phyloP scores from a whole-genome alignment of 805 yeast species.

The Monosporozyma solicola region DNA sequence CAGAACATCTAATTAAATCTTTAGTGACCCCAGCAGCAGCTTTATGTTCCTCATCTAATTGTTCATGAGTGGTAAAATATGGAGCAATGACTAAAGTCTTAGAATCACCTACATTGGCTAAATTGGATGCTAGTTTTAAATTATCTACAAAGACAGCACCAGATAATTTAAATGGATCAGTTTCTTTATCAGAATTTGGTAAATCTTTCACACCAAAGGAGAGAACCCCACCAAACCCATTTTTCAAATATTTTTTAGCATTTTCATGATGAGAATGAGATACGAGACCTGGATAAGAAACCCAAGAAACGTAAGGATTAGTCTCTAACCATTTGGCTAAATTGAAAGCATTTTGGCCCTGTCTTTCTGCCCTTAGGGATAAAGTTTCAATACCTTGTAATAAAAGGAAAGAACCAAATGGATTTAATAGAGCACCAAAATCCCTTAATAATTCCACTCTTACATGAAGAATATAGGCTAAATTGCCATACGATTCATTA shows the following conservation, averaged over 20 bases:
- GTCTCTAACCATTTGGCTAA: slow-evolving; percentile 70
- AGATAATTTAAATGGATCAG: slow-evolving; percentile 59
- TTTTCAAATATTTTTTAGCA: slow-evolving; percentile 71
- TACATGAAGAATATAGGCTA: slow-evolving; percentile 70
- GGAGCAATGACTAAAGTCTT: slow-evolving; percentile 95
- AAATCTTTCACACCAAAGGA: slow-evolving; percentile 80
- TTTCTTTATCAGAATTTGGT: slow-evolving; percentile 36
- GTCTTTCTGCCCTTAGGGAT: slow-evolving; percentile 90
- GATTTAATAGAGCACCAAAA: slow-evolving; percentile 81
- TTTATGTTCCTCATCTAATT: slow-evolving; percentile 75
- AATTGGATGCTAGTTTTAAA: slow-evolving; percentile 77
- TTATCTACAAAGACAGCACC: slow-evolving; percentile 80
- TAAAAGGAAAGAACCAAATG: slow-evolving; percentile 79
- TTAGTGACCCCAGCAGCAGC: slow-evolving; percentile 76
- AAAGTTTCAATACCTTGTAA: slow-evolving; percentile 92
- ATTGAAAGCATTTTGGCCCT: slow-evolving; percentile 69
- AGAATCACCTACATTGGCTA: slow-evolving; percentile 96
- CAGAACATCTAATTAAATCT: slow-evolving; percentile 80
- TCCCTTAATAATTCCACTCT: slow-evolving; percentile 86
- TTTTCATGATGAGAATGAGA: slow-evolving; percentile 68
- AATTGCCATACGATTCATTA: slow-evolving; percentile 71
- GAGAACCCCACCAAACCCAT: slow-evolving; percentile 81
- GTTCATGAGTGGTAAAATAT: slow-evolving; percentile 92
- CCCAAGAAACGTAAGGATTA: slow-evolving; percentile 74
- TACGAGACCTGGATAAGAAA: slow-evolving; percentile 84